These are phyloP conservation scores for Arachis monticola DNA, from an alignment of 331 rosid species.

Conservation along the genomic window DNA sequence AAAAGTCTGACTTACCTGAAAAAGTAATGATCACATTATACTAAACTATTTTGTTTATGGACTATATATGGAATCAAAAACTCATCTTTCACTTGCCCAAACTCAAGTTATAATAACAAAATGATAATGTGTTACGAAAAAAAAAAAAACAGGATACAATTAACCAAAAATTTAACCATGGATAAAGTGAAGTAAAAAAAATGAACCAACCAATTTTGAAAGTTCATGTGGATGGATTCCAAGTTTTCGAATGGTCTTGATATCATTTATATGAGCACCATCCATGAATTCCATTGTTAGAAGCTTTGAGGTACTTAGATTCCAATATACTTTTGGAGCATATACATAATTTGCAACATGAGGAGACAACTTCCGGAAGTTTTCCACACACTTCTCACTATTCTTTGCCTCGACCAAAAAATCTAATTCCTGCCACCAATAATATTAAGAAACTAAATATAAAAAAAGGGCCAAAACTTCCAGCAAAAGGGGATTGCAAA, in stretches of 20 bases:
- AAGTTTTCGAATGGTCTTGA: constrained; percentile 63
- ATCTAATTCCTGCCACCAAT: constrained; percentile 78
- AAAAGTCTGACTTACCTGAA: constrained; percentile 90
- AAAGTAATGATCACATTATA: constrained; percentile 30
- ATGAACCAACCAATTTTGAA: constrained; percentile 75
- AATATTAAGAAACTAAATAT: constrained; percentile 41
- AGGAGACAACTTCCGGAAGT: constrained; percentile 88
- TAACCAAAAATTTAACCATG: constrained; percentile 30
- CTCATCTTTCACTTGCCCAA: constrained; percentile 26
- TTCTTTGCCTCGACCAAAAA: constrained; percentile 85
- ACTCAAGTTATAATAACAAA: constrained; percentile 21
- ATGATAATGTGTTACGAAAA: constrained; percentile 10
- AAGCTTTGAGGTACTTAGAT: constrained; percentile 80
- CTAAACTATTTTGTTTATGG: constrained; percentile 32
- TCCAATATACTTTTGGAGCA: constrained; percentile 91
- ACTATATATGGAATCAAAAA: constrained; percentile 17
- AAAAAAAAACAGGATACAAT: constrained; percentile 5
- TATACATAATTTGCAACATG: constrained; percentile 80
- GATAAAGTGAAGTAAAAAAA: constrained; percentile 26
- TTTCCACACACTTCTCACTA: constrained; percentile 87
- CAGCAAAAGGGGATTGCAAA: neutral
- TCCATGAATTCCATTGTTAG: constrained; percentile 96
- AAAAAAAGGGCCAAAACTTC: neutral
- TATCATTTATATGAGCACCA: constrained; percentile 83
- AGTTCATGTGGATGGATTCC: constrained; percentile 79